Evolutionary conservation across 2,329 filamentous ascomycete species (phyloP).

Genomic region (Aspergillus intermedius): DNA sequence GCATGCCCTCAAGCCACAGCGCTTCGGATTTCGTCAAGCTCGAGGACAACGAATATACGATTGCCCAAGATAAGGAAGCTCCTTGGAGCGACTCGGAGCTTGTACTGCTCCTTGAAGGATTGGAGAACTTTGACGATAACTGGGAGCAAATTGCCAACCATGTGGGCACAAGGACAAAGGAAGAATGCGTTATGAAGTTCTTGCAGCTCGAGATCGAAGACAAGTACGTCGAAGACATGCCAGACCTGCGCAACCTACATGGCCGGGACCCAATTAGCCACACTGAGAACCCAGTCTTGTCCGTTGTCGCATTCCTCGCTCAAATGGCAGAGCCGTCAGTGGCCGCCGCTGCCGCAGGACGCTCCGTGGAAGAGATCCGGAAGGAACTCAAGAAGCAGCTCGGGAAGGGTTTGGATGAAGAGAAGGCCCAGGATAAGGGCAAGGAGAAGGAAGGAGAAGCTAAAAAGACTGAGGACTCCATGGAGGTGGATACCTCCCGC

Average conservation of each 20-base stretch:
- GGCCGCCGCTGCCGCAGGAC: conserved; percentile 82
- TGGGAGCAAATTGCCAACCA: conserved; percentile 91
- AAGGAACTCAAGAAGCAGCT: conserved; percentile 71
- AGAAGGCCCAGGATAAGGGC: conserved; percentile 41
- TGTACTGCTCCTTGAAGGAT: conserved; percentile 78
- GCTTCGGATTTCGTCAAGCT: conserved; percentile 79
- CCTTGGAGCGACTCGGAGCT: conserved; percentile 89
- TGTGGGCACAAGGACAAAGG: conserved; percentile 81
- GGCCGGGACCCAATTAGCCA: conserved; percentile 86
- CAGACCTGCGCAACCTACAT: conserved; percentile 60
- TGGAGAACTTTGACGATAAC: conserved; percentile 91
- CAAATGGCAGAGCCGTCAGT: conserved; percentile 84
- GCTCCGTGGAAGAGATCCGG: conserved; percentile 79
- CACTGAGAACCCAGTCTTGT: conserved; percentile 93
- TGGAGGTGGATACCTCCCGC: conserved; percentile 49
- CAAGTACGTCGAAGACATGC: conserved; percentile 83
- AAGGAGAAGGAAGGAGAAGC: conserved; percentile 41
- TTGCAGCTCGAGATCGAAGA: conserved; percentile 94
- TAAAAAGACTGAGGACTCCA: conserved; percentile 51
- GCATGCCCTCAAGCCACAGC: conserved; percentile 72
- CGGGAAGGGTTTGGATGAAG: conserved; percentile 53
- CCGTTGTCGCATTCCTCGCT: conserved; percentile 88
- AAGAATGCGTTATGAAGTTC: conserved; percentile 96
- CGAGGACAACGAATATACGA: conserved; percentile 78
- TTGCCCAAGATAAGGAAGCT: conserved; percentile 72